These are phyloP conservation scores for Talaromyces sp. DNA, from an alignment of 2,329 filamentous ascomycete species.

Conservation along the genomic window DNA sequence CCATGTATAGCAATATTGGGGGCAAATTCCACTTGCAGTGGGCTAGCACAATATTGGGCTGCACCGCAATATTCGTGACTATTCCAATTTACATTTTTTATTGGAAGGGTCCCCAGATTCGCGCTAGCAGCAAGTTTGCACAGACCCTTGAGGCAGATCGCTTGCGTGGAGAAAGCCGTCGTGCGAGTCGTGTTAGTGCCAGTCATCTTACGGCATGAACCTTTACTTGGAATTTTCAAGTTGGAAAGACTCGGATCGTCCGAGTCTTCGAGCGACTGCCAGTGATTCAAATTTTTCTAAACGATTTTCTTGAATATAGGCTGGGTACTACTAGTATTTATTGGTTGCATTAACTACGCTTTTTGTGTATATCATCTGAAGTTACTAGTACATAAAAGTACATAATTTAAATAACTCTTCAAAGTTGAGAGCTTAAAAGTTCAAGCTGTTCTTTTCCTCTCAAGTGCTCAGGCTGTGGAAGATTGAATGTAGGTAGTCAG, in stretches of 20 bases:
- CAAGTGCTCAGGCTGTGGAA: too few species aligned
- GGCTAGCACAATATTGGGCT: constrained; percentile 58
- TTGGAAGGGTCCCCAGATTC: constrained; percentile 57
- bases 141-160: constrained; percentile 25
- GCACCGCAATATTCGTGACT: constrained; percentile 54
- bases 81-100: constrained; percentile 61
- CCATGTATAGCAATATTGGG: constrained; percentile 60
- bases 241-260: too few species aligned
- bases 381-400: too few species aligned
- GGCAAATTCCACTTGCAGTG: constrained; percentile 51
- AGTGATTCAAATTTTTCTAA: neutral
- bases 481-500: too few species aligned
- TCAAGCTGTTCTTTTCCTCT: too few species aligned
- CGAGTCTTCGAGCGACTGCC: too few species aligned
- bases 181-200: constrained; percentile 7
- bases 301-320: too few species aligned
- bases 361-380: too few species aligned
- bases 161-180: constrained; percentile 13
- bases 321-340: too few species aligned
- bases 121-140: constrained; percentile 39
- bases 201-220: neutral
- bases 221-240: neutral
- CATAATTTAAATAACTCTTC: too few species aligned
- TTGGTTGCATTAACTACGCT: too few species aligned
- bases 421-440: too few species aligned